A percentile compares a stretch with the other conserved stretches of the same genome.
Conservation (phyloP, 176 grass and related monocot species). For the Cenchrus americanus region DNA sequence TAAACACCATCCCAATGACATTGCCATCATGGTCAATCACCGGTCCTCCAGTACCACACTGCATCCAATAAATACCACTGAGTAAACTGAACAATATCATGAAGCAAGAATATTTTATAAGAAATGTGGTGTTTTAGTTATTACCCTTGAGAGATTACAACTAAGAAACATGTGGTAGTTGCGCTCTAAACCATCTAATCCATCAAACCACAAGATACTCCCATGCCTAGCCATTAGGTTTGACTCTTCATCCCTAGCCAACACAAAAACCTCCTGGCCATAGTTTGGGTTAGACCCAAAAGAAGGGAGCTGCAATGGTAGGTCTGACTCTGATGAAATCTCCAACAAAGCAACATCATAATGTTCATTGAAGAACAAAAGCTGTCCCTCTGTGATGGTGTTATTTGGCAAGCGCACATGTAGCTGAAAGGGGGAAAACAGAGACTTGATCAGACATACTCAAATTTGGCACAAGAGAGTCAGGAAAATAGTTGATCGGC, state of each 20-base stretch:
- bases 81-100: neutral
- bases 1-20: neutral
- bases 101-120: neutral
- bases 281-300: neutral
- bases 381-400: neutral
- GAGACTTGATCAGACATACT: neutral
- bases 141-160: neutral
- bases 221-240: neutral
- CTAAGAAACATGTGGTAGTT: neutral
- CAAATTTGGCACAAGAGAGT: neutral
- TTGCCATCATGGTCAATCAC: conserved; percentile 1
- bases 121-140: neutral
- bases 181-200: neutral
- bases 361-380: neutral
- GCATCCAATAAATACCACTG: neutral
- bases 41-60: neutral
- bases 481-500: neutral
- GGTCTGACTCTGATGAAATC: neutral
- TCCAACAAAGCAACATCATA: conserved; percentile 4
- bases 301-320: neutral
- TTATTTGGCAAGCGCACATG: neutral
- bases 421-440: neutral
- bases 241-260: neutral
- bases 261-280: conserved; percentile 14
- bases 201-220: neutral